Evolutionary conservation across 306 rosid species (phyloP), one percentile per base, ranked within the genome.

Genomic region (Cajanus cajan): DNA sequence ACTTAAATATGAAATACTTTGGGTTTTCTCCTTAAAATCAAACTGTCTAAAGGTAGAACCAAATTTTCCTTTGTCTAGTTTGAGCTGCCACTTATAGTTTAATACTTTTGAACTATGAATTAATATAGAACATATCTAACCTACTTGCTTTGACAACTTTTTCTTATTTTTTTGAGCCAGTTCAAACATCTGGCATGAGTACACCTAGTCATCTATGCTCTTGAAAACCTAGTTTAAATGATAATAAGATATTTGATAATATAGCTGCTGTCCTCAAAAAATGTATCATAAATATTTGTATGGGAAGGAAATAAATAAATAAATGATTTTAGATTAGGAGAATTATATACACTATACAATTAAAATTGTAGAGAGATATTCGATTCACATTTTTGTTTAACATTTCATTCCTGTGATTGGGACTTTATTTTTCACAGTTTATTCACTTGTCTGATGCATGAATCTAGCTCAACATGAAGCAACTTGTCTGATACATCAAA

Each of bases 131-230:
- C 4, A 4, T 55, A 50, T 55, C 16, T 21, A 43, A 73, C 16
- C 51, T 41, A 15, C 40, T 34, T 50, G 41, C 65, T 83, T 78
- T 63, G 64, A 63, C 37, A 71, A 40, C 45, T 31, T 63, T 70
- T 57, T 14, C 41, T 62, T 21, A 40, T 50, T 48, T 68, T 75
- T 36, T 6, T 57, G 2, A 5, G 8, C 34, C n/a, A 50, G 19
- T 65, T 66, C 81, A 75, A 82, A 63, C 39, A 59, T 82, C 69
- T 69, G 62, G 25, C 22, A 21, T 14, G 63, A 31, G 4, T 72
- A 18, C 25, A 39, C 24, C 24, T n/a, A 52, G 12, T 28, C 13
- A 18, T 33, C 4, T 28, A 9, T 31, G 12, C 40, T 68, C 28
- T 43, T 7, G 33, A 28, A 67, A 66, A 67, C 31, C 45, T 41